phyloP scores from a whole-genome alignment of 2,329 filamentous ascomycete species.

The Cryphonectria radicalis region DNA sequence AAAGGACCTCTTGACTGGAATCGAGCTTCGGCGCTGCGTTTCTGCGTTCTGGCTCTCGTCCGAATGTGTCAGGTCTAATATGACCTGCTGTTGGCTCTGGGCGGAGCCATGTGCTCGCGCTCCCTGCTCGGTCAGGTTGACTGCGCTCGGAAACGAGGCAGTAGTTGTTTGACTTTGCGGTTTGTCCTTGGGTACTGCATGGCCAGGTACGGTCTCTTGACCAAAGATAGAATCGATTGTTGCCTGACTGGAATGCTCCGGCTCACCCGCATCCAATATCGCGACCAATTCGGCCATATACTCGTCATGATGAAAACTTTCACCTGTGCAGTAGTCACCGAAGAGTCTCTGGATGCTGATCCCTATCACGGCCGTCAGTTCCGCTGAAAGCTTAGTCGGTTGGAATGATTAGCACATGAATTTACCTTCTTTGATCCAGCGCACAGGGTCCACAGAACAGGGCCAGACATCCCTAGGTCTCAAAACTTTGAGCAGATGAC shows the following conservation, averaged over 20 bases:
- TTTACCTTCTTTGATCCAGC: constrained; percentile 63
- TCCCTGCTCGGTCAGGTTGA: not conserved
- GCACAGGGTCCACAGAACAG: constrained; percentile 69
- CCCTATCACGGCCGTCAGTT: constrained; percentile 34
- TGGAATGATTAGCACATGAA: not conserved
- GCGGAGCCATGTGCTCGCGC: too few relatives aligned
- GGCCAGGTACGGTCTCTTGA: not conserved
- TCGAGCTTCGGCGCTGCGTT: not conserved
- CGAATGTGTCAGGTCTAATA: constrained; percentile 19
- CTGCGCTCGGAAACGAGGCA: not conserved
- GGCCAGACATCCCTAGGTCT: constrained; percentile 79
- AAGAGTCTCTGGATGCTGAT: constrained; percentile 73
- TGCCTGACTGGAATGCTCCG: constrained; percentile 15
- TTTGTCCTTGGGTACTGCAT: not conserved
- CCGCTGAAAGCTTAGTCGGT: constrained; percentile 1
- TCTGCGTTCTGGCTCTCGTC: not conserved
- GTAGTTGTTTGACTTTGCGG: not conserved
- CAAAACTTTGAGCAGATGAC: constrained; percentile 69
- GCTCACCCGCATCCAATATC: not conserved
- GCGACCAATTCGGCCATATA: constrained; percentile 52
- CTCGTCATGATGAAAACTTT: constrained; percentile 67
- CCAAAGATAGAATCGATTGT: constrained; percentile 12
- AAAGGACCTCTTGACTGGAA: constrained; percentile 12
- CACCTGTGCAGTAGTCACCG: constrained; percentile 66
- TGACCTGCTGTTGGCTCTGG: not conserved